Base-by-base conservation (phyloP, 2,329 filamentous ascomycete genomes). In the Sclerotinia spermophila region DNA sequence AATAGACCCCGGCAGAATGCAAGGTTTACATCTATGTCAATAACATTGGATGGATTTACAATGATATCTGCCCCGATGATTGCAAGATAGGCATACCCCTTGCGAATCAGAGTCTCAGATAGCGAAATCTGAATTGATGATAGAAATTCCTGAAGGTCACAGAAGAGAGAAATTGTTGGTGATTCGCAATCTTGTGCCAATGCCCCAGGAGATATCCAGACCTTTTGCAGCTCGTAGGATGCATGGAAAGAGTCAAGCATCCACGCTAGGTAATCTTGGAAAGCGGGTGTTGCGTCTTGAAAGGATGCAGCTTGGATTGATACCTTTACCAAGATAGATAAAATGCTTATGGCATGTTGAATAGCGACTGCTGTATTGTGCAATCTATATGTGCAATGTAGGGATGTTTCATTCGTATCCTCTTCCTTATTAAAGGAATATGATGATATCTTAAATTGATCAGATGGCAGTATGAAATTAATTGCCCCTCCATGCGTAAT, bases 241-340 rank as follows among this genome's bases (percentile, higher is more conserved):
- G 64, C 33, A 61, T 75, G 53, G 61, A 79, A 75, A 2, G 76
- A 77, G 62, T 80, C 79, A 24, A 79, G 61, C 40, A 79, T 64
- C 79, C 78, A 80, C 17, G 74, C 73, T 11, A 79, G 35, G 59
- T 80, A 77, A 40, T 78, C 76, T 71, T 78, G 75, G 71, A 79
- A 78, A 55, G 75, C 74, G 15, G 75, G 72, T n/a, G 75, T 76
- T 64, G 77, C 72, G 73, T 78, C 74, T 68, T 73, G 75, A 17
- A 73, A 73, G 21, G 56, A 42, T n/a, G 73, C 71, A 60, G 76
- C 72, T 68, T 72, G 74, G 5, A 75, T 72, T 24, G 77, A 79
- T 21, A 79, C 69, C 55, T 76, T 73, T 19, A 73, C 73, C 51
- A 80, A 61, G n/a, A 79, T 76, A n/a, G 62, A 73, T 35, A 80